Evolutionary conservation across 768 basidiomycete species (phyloP).

Genomic region (Termitomyces sp.): DNA sequence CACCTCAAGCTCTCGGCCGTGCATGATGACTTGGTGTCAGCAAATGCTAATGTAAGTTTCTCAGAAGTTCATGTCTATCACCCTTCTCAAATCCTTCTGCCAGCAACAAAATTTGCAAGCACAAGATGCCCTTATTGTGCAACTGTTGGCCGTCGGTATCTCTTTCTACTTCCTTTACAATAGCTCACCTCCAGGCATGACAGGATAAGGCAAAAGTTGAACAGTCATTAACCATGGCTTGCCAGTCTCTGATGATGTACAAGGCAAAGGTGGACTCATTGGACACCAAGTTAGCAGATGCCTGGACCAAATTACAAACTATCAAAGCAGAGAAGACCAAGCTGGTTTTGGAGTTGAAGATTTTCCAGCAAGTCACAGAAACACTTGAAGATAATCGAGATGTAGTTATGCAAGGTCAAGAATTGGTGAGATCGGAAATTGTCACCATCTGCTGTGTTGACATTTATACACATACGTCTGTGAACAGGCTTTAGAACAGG

Average conservation of each 20-base stretch:
- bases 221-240: not conserved
- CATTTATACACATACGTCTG: too few species aligned
- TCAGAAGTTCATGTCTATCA: not conserved
- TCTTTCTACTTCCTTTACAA: not conserved
- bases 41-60: not conserved
- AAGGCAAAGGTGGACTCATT: not conserved
- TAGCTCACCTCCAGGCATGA: too few species aligned
- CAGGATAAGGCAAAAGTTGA: not conserved
- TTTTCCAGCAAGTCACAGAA: too few species aligned
- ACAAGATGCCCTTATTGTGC: too few species aligned
- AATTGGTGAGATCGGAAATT: not conserved
- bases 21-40: too few species aligned
- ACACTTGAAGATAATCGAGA: too few species aligned
- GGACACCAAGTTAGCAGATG: not conserved
- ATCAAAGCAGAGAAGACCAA: too few species aligned
- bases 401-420: not conserved
- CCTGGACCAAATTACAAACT: not conserved
- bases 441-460: too few species aligned
- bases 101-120: not conserved
- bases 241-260: not conserved
- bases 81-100: not conserved
- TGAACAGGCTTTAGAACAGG: too few species aligned
- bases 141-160: not conserved
- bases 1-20: not conserved
- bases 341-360: too few species aligned